phyloP scores from a whole-genome alignment of 495 filamentous ascomycete genomes.

The Aspergillus avenaceus region DNA sequence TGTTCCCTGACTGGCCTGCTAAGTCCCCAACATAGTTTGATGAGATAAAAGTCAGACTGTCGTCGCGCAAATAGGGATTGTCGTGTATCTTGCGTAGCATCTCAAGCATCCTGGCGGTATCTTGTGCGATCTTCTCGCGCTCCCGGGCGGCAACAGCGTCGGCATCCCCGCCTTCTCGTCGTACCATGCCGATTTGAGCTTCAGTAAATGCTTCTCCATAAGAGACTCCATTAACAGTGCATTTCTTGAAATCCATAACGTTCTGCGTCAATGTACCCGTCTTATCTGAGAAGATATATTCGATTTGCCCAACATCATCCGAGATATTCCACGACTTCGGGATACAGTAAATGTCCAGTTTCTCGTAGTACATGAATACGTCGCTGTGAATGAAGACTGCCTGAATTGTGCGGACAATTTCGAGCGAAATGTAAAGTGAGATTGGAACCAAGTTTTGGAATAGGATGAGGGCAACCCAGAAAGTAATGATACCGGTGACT shows the following conservation, averaged over 20 bases:
- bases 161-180: constrained; percentile 79
- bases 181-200: constrained; percentile 91
- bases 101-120: constrained; percentile 66
- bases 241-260: constrained; percentile 99
- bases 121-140: constrained; percentile 73
- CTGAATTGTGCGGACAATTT: constrained; percentile 90
- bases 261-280: constrained; percentile 98
- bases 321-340: constrained; percentile 99
- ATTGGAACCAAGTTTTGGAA: constrained; percentile 99
- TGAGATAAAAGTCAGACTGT: constrained; percentile 87
- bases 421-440: constrained; percentile 94
- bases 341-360: constrained; percentile 87
- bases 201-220: constrained; percentile 99
- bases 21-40: constrained; percentile 84
- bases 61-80: constrained; percentile 88
- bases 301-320: constrained; percentile 96
- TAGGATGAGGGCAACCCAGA: constrained; percentile 89
- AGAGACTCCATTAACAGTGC: constrained; percentile 85
- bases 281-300: constrained; percentile 99
- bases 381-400: constrained; percentile 98
- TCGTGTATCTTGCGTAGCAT: constrained; percentile 71
- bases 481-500: constrained; percentile 88
- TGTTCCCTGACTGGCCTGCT: constrained; percentile 66
- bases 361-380: constrained; percentile 91
- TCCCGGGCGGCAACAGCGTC: constrained; percentile 72